A percentile compares a stretch with the other conserved stretches of the same genome.
These are phyloP conservation scores for Paxillus involutus DNA, from an alignment of 768 basidiomycete genomes.

Conservation along the genomic window DNA sequence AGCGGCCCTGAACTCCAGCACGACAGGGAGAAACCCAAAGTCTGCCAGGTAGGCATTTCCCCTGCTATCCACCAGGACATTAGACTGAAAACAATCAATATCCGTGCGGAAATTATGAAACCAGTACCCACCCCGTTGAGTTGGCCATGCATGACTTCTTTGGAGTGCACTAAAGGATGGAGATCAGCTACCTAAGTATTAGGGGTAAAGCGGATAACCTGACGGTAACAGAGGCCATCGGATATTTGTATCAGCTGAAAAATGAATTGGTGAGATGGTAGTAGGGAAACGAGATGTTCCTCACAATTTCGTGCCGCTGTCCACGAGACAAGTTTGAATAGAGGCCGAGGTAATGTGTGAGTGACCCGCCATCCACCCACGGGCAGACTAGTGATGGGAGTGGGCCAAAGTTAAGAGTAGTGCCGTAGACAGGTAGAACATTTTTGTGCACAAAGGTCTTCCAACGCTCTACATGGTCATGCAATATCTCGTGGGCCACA, in stretches of 20 bases:
- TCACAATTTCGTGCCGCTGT: slow-evolving; percentile 14
- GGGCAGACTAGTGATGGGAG: slow-evolving; percentile 34
- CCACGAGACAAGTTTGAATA: slow-evolving; percentile 4
- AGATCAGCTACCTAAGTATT: neutral
- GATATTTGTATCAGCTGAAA: slow-evolving; percentile 4
- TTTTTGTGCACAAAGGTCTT: slow-evolving; percentile 25
- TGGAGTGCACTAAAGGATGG: slow-evolving; percentile 5
- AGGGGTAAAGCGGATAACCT: neutral
- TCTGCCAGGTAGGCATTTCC: slow-evolving; percentile 34
- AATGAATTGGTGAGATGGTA: neutral
- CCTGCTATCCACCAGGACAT: slow-evolving; percentile 34
- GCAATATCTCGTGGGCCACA: slow-evolving; percentile 6
- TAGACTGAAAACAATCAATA: slow-evolving; percentile 22
- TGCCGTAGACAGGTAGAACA: slow-evolving; percentile 29
- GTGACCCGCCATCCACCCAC: slow-evolving; percentile 31
- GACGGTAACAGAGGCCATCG: slow-evolving; percentile 22
- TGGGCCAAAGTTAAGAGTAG: slow-evolving; percentile 28
- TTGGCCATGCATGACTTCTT: slow-evolving; percentile 44
- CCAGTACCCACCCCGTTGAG: slow-evolving; percentile 39
- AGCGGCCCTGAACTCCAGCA: slow-evolving; percentile 20
- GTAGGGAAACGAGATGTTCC: neutral
- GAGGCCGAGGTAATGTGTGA: slow-evolving; percentile 22
- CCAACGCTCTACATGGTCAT: slow-evolving; percentile 24
- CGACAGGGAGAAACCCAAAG: slow-evolving; percentile 35
- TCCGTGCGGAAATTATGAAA: neutral